phyloP scores from a whole-genome alignment of 1,284 basidiomycete genomes.

The Ganoderma leucocontextum region DNA sequence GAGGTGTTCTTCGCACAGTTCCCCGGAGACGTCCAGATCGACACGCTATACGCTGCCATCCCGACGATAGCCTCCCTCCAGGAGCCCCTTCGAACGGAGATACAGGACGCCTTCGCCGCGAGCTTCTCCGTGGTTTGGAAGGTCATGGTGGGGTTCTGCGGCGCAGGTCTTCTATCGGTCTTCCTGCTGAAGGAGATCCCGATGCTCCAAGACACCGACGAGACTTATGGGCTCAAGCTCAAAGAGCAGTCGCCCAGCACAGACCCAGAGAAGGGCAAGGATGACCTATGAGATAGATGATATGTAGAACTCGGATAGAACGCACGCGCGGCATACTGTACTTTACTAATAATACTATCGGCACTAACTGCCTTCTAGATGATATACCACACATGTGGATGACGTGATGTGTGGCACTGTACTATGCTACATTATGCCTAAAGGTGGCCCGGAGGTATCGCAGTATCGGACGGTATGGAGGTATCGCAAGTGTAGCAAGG shows the following conservation, averaged over 20 bases:
- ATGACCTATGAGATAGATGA: background rate
- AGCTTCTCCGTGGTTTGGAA: slow-evolving; percentile 46
- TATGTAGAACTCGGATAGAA: background rate
- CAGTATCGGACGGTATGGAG: too few relatives aligned
- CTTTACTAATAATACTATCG: background rate
- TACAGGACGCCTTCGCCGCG: slow-evolving; percentile 46
- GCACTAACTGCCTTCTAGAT: background rate
- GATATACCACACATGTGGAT: background rate
- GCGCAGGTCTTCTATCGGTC: slow-evolving; percentile 41
- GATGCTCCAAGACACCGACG: slow-evolving; percentile 42
- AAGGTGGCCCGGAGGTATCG: background rate
- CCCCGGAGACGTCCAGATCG: slow-evolving; percentile 44
- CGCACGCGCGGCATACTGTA: background rate
- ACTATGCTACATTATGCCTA: background rate
- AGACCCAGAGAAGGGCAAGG: background rate
- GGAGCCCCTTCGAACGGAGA: slow-evolving; percentile 42
- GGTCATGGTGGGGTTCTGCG: slow-evolving; percentile 45
- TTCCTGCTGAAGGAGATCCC: slow-evolving; percentile 46
- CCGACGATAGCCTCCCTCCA: slow-evolving; percentile 43
- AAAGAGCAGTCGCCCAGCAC: background rate
- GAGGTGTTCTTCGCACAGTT: slow-evolving; percentile 42
- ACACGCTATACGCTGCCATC: slow-evolving; percentile 44
- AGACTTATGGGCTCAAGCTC: slow-evolving; percentile 29
- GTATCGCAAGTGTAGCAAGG: background rate
- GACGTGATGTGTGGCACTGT: background rate